Conservation (phyloP, 352 stramenopile species). For the Hyaloperonospora brassicae region DNA sequence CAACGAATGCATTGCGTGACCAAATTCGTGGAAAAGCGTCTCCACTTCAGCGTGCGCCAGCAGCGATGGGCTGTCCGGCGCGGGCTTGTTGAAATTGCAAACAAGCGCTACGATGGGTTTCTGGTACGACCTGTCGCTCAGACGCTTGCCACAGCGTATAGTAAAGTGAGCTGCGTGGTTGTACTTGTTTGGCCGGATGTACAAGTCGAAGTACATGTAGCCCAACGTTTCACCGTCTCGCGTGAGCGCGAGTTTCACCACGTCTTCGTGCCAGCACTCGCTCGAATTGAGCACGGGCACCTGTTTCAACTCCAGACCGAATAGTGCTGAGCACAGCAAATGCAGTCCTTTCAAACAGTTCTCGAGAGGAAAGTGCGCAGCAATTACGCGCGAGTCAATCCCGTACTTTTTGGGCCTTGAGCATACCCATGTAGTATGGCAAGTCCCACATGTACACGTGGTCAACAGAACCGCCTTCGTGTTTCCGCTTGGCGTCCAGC, state of each 20-base stretch:
- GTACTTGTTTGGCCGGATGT: constrained; percentile 79
- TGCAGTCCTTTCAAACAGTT: constrained; percentile 88
- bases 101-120: constrained; percentile 92
- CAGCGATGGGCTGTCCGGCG: constrained; percentile 56
- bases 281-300: constrained; percentile 52
- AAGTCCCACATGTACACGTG: constrained; percentile 91
- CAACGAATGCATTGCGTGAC: constrained; percentile 97
- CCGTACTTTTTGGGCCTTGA: constrained; percentile 63
- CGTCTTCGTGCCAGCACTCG: constrained; percentile 86
- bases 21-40: too few species aligned
- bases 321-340: constrained; percentile 82
- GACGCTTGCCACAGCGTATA: constrained; percentile 88
- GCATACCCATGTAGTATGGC: constrained; percentile 89
- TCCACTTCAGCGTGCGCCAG: constrained; percentile 91
- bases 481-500: constrained; percentile 47
- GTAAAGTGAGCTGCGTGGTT: constrained; percentile 92
- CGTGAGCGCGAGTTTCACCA: constrained; percentile 86
- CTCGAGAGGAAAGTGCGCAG: constrained; percentile 85
- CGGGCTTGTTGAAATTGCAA: constrained; percentile 83
- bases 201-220: too few species aligned
- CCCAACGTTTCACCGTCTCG: too few species aligned
- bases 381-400: constrained; percentile 76
- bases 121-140: constrained; percentile 75
- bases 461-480: constrained; percentile 36
- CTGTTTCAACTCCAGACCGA: constrained; percentile 86